phyloP scores from a whole-genome alignment of 306 rosid species.

The Pyrus betulifolia region DNA sequence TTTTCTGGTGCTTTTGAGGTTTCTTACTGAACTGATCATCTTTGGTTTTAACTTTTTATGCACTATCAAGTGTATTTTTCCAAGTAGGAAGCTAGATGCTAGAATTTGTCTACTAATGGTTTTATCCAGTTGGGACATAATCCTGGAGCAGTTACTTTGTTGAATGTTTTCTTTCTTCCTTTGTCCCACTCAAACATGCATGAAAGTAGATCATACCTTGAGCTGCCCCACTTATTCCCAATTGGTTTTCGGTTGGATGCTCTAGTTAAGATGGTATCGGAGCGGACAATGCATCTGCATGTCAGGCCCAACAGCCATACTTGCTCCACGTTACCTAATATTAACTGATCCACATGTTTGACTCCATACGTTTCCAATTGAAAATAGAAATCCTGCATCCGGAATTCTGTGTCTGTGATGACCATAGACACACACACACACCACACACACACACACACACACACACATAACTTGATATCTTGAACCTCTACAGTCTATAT shows the following conservation, averaged over 20 bases:
- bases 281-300: not conserved
- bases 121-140: not conserved
- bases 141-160: not conserved
- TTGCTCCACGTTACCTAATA: not conserved
- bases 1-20: constrained; percentile 88
- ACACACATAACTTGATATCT: not conserved
- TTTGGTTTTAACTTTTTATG: not conserved
- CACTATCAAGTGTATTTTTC: not conserved
- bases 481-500: not conserved
- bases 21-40: not conserved
- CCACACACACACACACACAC: too few species aligned
- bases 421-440: not conserved
- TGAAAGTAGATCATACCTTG: not conserved
- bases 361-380: not conserved
- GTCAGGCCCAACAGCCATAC: not conserved
- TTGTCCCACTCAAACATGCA: not conserved
- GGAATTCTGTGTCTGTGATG: not conserved
- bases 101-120: not conserved
- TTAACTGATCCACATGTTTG: not conserved
- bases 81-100: not conserved
- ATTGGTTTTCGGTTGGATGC: not conserved
- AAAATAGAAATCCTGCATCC: not conserved
- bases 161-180: not conserved
- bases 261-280: not conserved
- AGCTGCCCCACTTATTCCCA: too few species aligned